These are phyloP conservation scores for Rhododendron ferrugineum DNA, from an alignment of 148 eudicot species.

Conservation along the genomic window DNA sequence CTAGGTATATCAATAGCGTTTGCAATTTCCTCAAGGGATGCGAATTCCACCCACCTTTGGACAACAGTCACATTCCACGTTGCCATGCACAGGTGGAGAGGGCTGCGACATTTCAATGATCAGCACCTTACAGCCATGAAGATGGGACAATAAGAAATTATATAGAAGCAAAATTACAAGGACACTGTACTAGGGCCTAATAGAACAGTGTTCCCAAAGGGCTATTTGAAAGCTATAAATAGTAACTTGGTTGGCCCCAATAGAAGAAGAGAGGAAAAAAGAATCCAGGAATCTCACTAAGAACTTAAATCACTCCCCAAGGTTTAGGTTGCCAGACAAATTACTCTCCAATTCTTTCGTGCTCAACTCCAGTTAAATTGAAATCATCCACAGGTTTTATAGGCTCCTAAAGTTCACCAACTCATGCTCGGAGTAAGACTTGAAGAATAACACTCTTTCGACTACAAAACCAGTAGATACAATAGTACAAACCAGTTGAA, in stretches of 20 bases:
- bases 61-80: constrained; percentile 91
- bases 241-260: neutral
- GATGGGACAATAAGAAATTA: neutral
- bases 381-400: neutral
- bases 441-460: neutral
- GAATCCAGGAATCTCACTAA: constrained; percentile 2
- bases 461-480: neutral
- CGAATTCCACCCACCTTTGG: constrained; percentile 88
- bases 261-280: neutral
- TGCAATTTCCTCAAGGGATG: constrained; percentile 68
- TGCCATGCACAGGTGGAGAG: constrained; percentile 79
- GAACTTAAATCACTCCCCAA: neutral
- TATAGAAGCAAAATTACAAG: neutral
- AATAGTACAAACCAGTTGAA: neutral
- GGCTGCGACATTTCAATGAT: constrained; percentile 45
- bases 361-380: neutral
- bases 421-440: neutral
- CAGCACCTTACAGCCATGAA: constrained; percentile 3
- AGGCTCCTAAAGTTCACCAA: neutral
- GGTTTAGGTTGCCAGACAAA: neutral
- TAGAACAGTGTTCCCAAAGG: neutral
- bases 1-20: constrained; percentile 74
- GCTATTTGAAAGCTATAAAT: neutral
- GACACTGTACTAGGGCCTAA: neutral
- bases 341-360: neutral